Percentiles rank a stretch among this genome's conserved stretches.
These are phyloP conservation scores for Saccharomycopsis hybrid DNA, from an alignment of 1,139 yeast species.

Conservation along the genomic window DNA sequence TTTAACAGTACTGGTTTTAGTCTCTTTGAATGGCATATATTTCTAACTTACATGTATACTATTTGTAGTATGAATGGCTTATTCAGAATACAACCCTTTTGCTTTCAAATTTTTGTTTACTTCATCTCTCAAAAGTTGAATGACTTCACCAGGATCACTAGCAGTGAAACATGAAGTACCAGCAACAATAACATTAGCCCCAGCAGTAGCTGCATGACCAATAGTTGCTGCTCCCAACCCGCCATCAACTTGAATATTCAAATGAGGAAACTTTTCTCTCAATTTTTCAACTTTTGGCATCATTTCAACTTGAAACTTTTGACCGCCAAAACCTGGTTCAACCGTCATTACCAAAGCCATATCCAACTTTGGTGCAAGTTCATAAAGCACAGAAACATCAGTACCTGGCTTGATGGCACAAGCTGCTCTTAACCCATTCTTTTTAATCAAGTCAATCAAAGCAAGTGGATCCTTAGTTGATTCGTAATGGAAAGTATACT, in stretches of 20 bases:
- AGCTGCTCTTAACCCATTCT: constrained; percentile 86
- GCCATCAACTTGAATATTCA: constrained; percentile 95
- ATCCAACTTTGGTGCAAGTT: constrained; percentile 71
- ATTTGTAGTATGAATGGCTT: neutral
- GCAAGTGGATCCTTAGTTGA: constrained; percentile 76
- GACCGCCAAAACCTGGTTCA: constrained; percentile 99
- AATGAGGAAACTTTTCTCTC: constrained; percentile 65
- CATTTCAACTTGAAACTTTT: constrained; percentile 90
- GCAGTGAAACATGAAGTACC: constrained; percentile 94
- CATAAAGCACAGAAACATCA: constrained; percentile 75
- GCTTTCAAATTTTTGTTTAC: constrained; percentile 38
- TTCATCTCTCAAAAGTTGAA: constrained; percentile 54
- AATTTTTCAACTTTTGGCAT: constrained; percentile 87
- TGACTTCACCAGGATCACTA: constrained; percentile 66
- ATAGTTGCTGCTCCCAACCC: constrained; percentile 86
- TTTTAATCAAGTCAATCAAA: constrained; percentile 68
- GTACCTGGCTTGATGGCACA: constrained; percentile 95
- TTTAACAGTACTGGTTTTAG: neutral
- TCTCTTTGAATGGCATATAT: neutral
- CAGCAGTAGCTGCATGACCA: constrained; percentile 82
- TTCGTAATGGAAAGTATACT: constrained; percentile 93
- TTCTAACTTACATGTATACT: neutral
- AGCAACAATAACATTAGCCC: constrained; percentile 97
- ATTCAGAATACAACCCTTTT: constrained; percentile 26
- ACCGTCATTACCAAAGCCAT: constrained; percentile 97